Evolutionary conservation across 2,329 filamentous ascomycete species (phyloP).

Genomic region (Alternaria consortialis): DNA sequence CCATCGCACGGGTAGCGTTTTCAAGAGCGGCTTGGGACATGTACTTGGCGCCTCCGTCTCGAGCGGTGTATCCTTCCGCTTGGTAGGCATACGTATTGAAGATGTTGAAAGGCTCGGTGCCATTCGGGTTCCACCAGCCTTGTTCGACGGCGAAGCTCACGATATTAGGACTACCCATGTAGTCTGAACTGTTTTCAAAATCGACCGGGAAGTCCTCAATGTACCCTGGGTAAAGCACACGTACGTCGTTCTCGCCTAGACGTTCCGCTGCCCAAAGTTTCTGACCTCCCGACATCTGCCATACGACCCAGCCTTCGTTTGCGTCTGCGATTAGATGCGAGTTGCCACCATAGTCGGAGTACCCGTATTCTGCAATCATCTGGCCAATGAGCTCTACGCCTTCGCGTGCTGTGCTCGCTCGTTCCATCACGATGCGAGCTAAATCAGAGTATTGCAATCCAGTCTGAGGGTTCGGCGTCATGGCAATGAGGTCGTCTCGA

Average conservation of each 20-base stretch:
- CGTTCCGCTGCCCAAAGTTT: conserved; percentile 50
- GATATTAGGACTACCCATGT: conserved; percentile 47
- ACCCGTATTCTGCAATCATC: conserved; percentile 53
- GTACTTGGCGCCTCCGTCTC: conserved; percentile 50
- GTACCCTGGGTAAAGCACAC: conserved; percentile 49
- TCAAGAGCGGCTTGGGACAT: conserved; percentile 50
- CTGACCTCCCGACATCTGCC: conserved; percentile 47
- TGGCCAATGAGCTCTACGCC: conserved; percentile 56
- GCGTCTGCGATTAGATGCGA: conserved; percentile 55
- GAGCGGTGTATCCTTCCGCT: conserved; percentile 38
- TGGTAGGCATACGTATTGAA: conserved; percentile 48
- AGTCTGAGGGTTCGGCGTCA: conserved; percentile 54
- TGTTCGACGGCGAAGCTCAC: conserved; percentile 48
- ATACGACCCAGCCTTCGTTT: conserved; percentile 49
- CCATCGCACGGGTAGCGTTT: conserved; percentile 52
- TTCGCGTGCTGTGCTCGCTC: conserved; percentile 53
- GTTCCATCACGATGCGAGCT: conserved; percentile 53
- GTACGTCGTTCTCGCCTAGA: conserved; percentile 41
- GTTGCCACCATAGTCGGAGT: conserved; percentile 56
- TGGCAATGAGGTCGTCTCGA: conserved; percentile 51
- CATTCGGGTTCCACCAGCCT: conserved; percentile 47
- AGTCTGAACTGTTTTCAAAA: conserved; percentile 41
- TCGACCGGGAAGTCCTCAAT: conserved; percentile 49
- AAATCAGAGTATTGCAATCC: conserved; percentile 56
- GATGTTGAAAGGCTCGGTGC: conserved; percentile 47